Percentiles rank a stretch among this genome's conserved stretches.
phyloP scores from a whole-genome alignment of 495 filamentous ascomycete species.

The Xylaria palmicola region DNA sequence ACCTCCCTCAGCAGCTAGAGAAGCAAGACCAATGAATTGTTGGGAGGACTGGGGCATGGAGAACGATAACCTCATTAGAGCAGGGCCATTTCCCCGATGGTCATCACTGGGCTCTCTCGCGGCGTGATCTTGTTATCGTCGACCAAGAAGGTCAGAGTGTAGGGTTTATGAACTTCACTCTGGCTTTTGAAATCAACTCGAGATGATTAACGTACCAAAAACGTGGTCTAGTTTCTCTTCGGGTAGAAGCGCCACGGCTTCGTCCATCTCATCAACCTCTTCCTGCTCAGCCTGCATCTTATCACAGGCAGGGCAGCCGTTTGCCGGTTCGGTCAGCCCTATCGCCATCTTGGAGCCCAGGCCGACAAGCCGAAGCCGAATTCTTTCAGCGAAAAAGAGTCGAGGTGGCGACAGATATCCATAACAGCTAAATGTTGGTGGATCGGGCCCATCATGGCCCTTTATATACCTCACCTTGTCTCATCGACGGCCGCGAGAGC shows the following conservation, averaged over 20 bases:
- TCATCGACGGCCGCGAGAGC: neutral
- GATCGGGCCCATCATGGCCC: neutral
- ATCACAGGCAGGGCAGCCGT: slow-evolving; percentile 23
- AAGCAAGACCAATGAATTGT: neutral
- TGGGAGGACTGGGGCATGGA: no score
- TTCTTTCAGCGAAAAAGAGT: neutral
- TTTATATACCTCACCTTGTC: slow-evolving; percentile 7
- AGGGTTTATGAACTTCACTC: neutral
- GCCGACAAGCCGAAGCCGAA: neutral
- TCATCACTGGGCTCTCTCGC: neutral
- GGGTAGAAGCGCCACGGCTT: neutral
- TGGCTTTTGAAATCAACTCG: no score
- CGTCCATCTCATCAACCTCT: slow-evolving; percentile 1
- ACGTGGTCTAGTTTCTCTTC: neutral
- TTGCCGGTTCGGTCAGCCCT: slow-evolving; percentile 9
- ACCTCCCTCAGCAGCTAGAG: neutral
- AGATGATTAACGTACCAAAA: neutral
- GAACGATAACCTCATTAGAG: no score
- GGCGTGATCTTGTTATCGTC: neutral
- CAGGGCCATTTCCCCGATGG: neutral
- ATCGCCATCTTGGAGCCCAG: slow-evolving; percentile 21
- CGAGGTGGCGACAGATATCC: neutral
- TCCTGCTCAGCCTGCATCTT: slow-evolving; percentile 28
- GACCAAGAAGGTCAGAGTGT: no score
- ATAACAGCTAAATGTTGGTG: neutral